phyloP scores from a whole-genome alignment of 2,329 filamentous ascomycete species.

The Septoria linicola region DNA sequence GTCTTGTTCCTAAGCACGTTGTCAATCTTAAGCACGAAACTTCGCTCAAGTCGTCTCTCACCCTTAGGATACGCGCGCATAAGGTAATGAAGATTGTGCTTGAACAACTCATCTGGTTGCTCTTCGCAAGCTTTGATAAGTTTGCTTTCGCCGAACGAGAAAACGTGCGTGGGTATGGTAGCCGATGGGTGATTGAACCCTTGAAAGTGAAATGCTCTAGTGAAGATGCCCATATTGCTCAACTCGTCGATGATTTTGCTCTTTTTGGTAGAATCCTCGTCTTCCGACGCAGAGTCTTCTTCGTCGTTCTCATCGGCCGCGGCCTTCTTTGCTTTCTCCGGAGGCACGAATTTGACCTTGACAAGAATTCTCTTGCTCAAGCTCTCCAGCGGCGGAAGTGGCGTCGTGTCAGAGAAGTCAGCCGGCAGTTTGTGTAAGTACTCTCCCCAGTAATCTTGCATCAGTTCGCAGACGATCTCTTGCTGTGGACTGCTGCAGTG shows the following conservation, averaged over 20 bases:
- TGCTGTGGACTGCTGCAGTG: constrained; percentile 82
- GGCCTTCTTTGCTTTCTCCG: constrained; percentile 34
- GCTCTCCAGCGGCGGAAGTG: constrained; percentile 63
- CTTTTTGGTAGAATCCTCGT: constrained; percentile 43
- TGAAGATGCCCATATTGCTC: constrained; percentile 77
- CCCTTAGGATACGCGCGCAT: constrained; percentile 83
- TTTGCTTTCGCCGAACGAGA: constrained; percentile 62
- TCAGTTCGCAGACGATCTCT: constrained; percentile 83
- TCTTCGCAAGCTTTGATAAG: constrained; percentile 65
- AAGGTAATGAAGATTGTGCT: constrained; percentile 76
- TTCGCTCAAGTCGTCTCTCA: too few species aligned
- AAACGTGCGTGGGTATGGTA: constrained; percentile 60
- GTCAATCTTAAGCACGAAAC: too few species aligned
- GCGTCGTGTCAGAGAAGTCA: constrained; percentile 55
- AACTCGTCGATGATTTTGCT: constrained; percentile 68
- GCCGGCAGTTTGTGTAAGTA: constrained; percentile 64
- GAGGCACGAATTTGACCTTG: constrained; percentile 51
- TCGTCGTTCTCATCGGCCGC: constrained; percentile 17
- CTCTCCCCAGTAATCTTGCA: constrained; percentile 81
- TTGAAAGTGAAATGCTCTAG: constrained; percentile 77
- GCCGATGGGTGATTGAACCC: constrained; percentile 64
- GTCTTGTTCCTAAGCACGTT: constrained; percentile 61
- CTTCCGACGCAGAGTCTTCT: constrained; percentile 42
- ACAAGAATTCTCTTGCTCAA: constrained; percentile 72
- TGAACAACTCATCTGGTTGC: constrained; percentile 62